Base-by-base conservation (phyloP, 2,329 filamentous ascomycete genomes). In the Beauveria caledonica region DNA sequence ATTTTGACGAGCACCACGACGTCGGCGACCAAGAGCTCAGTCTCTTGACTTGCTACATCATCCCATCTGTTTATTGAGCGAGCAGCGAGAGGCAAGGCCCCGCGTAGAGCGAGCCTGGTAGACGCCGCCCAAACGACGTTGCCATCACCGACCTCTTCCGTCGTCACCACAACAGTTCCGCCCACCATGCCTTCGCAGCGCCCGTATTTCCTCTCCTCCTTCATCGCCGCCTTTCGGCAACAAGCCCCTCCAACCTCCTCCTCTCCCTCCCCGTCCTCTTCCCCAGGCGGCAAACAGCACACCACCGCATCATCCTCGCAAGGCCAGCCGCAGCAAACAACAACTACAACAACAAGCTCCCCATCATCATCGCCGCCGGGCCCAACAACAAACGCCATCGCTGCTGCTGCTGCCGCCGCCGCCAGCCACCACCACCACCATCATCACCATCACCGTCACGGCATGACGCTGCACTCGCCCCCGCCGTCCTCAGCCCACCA, bases 161-260 rank as follows among this genome's bases (percentile, higher is more conserved):
- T 2, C n/a, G 23, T 42, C 58, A 44, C 52, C 58, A 45, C 13
- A 45, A 51, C 36, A 29, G 27, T 13, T 42, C 33, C 45, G 50
- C 53, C 49, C 40, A 70, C 40, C 58, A 81, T 81, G 79, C 76
- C 80, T 52, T 79, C 79, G 40, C 80, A 82, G 67, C 78, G 80
- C 54, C 79, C 80, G 51, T 82, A 78, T 70, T 82, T 83, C 73
- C 78, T 83, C 67, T 80, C 80, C 51, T 79, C 77, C 67, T 81
- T 83, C 73, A 76, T 83, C 70, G 77, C 79, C 69, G 78, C 80
- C 70, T 81, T 82, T 68, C 78, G 80, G 56, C 78, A 79, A 61
- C 78, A 78, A 69, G 72, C 13, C 71, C 76, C 21, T 65, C 75
- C 46, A 67, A 71, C 68, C 69, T 68, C 66, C 69, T 67, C 66